Evolutionary conservation across 2,329 filamentous ascomycete genomes (phyloP), one percentile per base, ranked within the genome.

Genomic region (Colletotrichum sp.): DNA sequence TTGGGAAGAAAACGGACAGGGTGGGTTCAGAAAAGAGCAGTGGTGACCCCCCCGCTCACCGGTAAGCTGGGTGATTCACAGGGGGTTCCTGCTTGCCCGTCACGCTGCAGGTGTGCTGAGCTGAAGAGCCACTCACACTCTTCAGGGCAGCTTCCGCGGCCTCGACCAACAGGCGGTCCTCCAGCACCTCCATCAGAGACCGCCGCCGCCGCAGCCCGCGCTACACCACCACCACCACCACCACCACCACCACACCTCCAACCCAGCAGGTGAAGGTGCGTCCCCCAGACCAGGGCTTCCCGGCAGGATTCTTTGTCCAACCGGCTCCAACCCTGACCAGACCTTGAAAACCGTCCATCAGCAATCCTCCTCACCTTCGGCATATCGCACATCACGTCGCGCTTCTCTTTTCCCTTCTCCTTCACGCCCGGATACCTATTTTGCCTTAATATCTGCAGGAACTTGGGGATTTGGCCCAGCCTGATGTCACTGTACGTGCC

Each of bases 401-500:
- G 44, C 52, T 68, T 36, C n/a, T 19, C 39, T 36, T 69, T 30
- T 32, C 16, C 13, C 63, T 48, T 73, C 64, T 69, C 60, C 70
- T 76, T 69, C 70, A 15, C 70, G 57, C 70, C 57, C 71, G 34
- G 44, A 68, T 60, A 68, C 27, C 69, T 64, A 28, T 34, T 36
- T 72, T 11, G 28, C 57, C 16, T 64, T 69, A 39, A 69, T 69
- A 72, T 57, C 34, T 75, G 59, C 64, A 64, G 74, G 74, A 55
- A 30, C 12, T 75, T 27, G 28, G 70, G 57, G 22, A 27, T 30
- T 25, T 25, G 27, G 52, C 39, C 74, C 74, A 48, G 34, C 74
- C 74, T 69, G 44, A 76, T 74, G 74, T 69, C 74, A 75, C 74
- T 76, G 74, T 76, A 74, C 34, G 74, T 74, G 63, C 57, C 36